Base-by-base conservation (phyloP, 257 asterid genomes). In the Fraxinus quadrangulata region DNA sequence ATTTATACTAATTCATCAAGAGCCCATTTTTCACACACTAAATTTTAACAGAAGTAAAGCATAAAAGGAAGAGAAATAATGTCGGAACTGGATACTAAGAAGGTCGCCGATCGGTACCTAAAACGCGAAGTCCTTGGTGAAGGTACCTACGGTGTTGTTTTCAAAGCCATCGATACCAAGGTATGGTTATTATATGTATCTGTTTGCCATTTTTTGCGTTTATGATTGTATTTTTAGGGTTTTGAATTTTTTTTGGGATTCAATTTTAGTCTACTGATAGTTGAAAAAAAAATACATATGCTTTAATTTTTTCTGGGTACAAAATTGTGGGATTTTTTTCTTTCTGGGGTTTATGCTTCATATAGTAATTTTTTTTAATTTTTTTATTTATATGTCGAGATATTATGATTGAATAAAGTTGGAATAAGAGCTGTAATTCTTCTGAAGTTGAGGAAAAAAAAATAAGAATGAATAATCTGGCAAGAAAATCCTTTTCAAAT, bases 91-190 rank as follows among this genome's bases (percentile, higher is more conserved):
- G 90, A 82, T 79, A 75, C 82, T 14, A 92, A 90, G 86, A 91
- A 89, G 81, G 97, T 95, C n/a, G 97, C 93, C 74, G 97, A 91
- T 86, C 97, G 96, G 74, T 95, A 95, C 79, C 88, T 90, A 69
- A 95, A 89, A 80, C 90, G 92, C 24, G 97, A 90, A 75, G 86
- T 87, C 23, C 94, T 95, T n/a, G 97, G 97, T 61, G 97, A 93
- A 84, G 98, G 98, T 49, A 92, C 99, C 21, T 90, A 93, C 66
- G 99, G 99, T 37, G 98, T 91, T 77, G 97, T 95, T 70, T 91
- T 74, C 89, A 95, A 93, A 80, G 98, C 97, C 68, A 93, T 92
- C 86, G 98, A 92, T 77, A 93, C 92, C 17, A 90, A 91, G 97
- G 98, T 93, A 84, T 75, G 42, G 1, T 36, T 30, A 23, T 12